Conservation (phyloP, 306 rosid species). For the Boehmeria nivea region DNA sequence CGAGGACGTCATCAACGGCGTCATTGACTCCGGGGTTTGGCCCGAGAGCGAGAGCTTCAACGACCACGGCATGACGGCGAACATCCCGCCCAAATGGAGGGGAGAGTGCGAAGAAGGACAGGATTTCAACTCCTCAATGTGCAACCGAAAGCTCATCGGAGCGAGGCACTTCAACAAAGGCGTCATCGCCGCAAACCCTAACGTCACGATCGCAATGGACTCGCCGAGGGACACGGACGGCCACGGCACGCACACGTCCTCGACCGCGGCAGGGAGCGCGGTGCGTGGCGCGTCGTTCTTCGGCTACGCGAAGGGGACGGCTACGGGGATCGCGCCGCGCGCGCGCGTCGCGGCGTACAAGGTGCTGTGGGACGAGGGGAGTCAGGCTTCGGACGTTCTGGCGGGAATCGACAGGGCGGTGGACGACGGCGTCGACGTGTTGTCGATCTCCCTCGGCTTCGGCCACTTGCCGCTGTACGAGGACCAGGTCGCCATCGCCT, state of each 20-base stretch:
- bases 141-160: conserved; percentile 29
- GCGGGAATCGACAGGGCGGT: conserved; percentile 30
- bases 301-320: conserved; percentile 27
- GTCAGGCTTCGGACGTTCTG: conserved; percentile 21
- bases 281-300: conserved; percentile 17
- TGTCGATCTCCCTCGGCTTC: conserved; percentile 16
- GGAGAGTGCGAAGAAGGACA: conserved; percentile 20
- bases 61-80: conserved; percentile 14
- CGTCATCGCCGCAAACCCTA: conserved; percentile 15
- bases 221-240: conserved; percentile 27
- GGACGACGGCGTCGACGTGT: conserved; percentile 29
- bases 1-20: conserved; percentile 23
- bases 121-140: conserved; percentile 23
- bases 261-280: conserved; percentile 21
- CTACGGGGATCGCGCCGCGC: conserved; percentile 25
- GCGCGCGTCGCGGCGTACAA: conserved; percentile 24
- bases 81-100: conserved; percentile 25
- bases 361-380: conserved; percentile 18
- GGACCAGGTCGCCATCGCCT: conserved; percentile 20
- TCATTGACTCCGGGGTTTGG: conserved; percentile 25
- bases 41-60: conserved; percentile 28
- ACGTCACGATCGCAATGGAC: conserved; percentile 9
- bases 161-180: conserved; percentile 23
- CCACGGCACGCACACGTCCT: conserved; percentile 29
- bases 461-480: conserved; percentile 3